Evolutionary conservation across 108 stramenopile genomes (phyloP).

Genomic region (Halocafeteria seosinensis): DNA sequence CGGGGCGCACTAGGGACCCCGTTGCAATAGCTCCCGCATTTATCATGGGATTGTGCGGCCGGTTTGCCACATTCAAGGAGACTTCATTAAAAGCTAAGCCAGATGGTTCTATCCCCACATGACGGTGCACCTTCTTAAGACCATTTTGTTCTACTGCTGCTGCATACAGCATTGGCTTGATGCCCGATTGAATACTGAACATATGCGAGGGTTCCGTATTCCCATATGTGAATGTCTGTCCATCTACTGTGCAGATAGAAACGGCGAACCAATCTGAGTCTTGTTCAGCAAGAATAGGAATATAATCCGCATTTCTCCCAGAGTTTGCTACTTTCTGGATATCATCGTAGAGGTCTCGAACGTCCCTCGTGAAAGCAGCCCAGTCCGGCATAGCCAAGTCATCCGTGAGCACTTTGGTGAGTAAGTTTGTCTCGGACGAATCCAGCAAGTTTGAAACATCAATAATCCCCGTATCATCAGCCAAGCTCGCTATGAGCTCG

Average conservation of each 20-base stretch:
- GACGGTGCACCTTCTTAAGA: constrained; percentile 12
- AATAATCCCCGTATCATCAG: too few species aligned
- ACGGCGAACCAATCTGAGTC: constrained; percentile 24
- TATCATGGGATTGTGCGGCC: constrained; percentile 28
- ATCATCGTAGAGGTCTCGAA: not conserved
- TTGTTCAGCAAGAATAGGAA: constrained; percentile 14
- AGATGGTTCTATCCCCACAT: constrained; percentile 23
- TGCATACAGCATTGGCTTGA: constrained; percentile 26
- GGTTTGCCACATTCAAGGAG: constrained; percentile 13
- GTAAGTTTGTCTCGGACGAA: too few species aligned
- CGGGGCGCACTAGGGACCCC: constrained; percentile 10
- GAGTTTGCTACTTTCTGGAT: not conserved
- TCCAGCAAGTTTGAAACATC: too few species aligned
- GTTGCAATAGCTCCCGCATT: constrained; percentile 32
- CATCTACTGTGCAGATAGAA: constrained; percentile 22
- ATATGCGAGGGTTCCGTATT: constrained; percentile 4
- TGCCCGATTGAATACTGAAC: constrained; percentile 19
- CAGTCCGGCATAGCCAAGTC: not conserved
- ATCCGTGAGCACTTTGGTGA: not conserved
- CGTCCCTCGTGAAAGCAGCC: not conserved
- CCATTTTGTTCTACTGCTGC: constrained; percentile 14
- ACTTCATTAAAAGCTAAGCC: constrained; percentile 30
- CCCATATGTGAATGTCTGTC: constrained; percentile 18
- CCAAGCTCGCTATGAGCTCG: too few species aligned
- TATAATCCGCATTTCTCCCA: constrained; percentile 14